Evolutionary conservation across 352 stramenopile species (phyloP).

Genomic region (Globisporangium spiculum): DNA sequence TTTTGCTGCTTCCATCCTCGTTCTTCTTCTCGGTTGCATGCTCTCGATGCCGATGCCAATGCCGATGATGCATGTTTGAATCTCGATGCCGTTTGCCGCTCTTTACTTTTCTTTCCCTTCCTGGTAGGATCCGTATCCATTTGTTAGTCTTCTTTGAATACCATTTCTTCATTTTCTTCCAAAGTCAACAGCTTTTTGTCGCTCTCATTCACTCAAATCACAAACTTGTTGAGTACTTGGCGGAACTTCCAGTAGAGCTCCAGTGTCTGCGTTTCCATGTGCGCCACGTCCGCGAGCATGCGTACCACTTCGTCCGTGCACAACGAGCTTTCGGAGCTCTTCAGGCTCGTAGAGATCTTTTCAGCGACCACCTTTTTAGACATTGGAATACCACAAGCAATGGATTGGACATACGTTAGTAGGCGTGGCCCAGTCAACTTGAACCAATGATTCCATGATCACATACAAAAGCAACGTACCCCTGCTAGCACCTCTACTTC

Average conservation of each 20-base stretch:
- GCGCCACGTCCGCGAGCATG: slow-evolving; percentile 35
- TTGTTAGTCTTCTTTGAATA: background rate
- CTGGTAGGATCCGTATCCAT: background rate
- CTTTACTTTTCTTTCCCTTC: background rate
- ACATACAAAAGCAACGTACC: background rate
- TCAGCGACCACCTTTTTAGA: slow-evolving; percentile 29
- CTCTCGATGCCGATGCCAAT: background rate
- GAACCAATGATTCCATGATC: background rate
- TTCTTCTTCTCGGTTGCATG: background rate
- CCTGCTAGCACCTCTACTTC: slow-evolving; percentile 12
- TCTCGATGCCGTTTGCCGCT: background rate
- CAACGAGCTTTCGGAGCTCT: slow-evolving; percentile 24
- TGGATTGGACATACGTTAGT: background rate
- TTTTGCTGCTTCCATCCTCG: too few species aligned
- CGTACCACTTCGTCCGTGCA: slow-evolving; percentile 52
- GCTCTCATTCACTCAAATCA: slow-evolving; percentile 22
- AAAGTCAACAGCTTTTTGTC: background rate
- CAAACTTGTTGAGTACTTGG: slow-evolving; percentile 37
- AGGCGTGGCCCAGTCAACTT: background rate
- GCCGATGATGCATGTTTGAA: slow-evolving; percentile 2
- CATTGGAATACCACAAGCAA: background rate
- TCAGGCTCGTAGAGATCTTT: slow-evolving; percentile 29
- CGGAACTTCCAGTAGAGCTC: slow-evolving; percentile 56
- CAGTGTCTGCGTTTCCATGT: slow-evolving; percentile 42
- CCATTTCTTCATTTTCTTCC: background rate